Conservation (phyloP, 768 basidiomycete genomes). For the Cubamyces lactineus region DNA sequence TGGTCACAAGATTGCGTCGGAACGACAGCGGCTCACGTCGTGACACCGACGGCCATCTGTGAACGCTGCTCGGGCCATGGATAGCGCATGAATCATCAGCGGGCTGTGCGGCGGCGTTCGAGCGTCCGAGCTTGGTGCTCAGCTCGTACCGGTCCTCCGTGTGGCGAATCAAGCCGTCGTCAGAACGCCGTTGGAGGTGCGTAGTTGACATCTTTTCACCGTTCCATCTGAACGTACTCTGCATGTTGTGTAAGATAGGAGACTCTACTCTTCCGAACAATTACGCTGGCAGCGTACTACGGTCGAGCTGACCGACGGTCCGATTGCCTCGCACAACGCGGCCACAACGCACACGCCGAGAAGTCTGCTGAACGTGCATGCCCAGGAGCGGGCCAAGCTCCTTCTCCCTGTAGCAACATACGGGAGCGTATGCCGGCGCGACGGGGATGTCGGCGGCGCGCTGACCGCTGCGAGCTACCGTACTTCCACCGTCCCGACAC, state of each 20-base stretch:
- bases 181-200: background rate
- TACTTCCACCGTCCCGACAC: background rate
- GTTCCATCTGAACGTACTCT: background rate
- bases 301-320: background rate
- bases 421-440: too few relatives aligned
- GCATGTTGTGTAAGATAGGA: too few relatives aligned
- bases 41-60: background rate
- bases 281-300: background rate
- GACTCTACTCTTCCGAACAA: too few relatives aligned
- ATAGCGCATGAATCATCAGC: background rate
- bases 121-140: background rate
- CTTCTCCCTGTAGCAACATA: too few relatives aligned
- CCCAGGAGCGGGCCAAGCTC: too few relatives aligned
- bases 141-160: constrained; percentile 6
- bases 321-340: background rate
- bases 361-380: too few relatives aligned
- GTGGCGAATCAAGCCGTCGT: background rate
- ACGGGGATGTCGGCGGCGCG: background rate
- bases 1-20: constrained; percentile 2
- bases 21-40: constrained; percentile 4
- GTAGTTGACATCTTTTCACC: background rate
- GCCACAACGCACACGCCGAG: background rate
- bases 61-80: too few relatives aligned
- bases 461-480: background rate
- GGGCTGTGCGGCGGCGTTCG: constrained; percentile 5